These are phyloP conservation scores for Trichoderma asperelloides DNA, from an alignment of 495 filamentous ascomycete genomes.

Conservation along the genomic window DNA sequence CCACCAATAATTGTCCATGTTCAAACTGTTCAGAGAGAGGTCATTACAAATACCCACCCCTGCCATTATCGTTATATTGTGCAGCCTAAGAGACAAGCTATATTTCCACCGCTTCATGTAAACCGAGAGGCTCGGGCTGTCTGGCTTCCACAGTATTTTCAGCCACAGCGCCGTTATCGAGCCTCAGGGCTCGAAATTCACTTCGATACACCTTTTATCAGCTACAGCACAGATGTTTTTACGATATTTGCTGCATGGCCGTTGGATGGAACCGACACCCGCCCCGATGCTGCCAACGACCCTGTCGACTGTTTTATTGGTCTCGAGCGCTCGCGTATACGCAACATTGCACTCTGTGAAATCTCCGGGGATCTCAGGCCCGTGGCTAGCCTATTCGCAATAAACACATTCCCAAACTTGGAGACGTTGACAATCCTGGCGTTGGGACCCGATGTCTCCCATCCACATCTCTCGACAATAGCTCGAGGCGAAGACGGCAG, in stretches of 20 bases:
- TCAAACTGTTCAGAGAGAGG: too few relatives aligned
- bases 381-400: neutral
- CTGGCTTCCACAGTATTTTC: neutral
- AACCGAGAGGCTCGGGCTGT: neutral
- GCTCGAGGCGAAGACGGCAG: too few relatives aligned
- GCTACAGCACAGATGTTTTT: neutral
- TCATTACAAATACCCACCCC: too few relatives aligned
- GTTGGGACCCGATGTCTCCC: neutral
- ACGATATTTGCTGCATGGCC: neutral
- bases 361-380: neutral
- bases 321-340: neutral
- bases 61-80: neutral
- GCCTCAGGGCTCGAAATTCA: neutral
- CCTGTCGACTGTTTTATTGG: neutral
- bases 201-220: neutral
- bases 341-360: neutral
- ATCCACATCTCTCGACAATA: neutral
- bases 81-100: neutral
- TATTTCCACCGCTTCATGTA: neutral
- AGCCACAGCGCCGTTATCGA: neutral
- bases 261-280: neutral
- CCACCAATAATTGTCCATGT: too few relatives aligned
- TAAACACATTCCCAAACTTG: neutral
- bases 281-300: too few relatives aligned
- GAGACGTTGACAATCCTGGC: neutral